Evolutionary conservation across 441 rosid genomes (phyloP).

Genomic region (Erysimum cheiri): DNA sequence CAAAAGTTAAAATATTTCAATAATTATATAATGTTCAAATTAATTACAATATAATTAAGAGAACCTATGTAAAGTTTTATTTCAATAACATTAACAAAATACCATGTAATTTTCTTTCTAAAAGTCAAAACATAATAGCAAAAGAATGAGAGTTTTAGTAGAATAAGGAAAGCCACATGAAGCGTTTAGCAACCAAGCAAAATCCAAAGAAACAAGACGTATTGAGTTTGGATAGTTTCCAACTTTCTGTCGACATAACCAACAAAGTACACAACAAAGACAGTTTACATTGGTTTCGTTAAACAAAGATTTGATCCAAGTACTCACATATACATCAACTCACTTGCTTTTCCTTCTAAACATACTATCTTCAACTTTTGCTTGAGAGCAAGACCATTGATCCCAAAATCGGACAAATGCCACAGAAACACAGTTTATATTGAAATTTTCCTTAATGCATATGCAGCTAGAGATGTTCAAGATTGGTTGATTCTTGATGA

Average conservation of each 20-base stretch:
- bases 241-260: constrained; percentile 19
- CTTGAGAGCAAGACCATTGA: not conserved
- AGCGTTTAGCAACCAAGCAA: constrained; percentile 35
- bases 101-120: not conserved
- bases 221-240: constrained; percentile 26
- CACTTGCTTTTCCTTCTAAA: constrained; percentile 1
- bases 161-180: constrained; percentile 39
- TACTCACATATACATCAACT: constrained; percentile 4
- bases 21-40: not conserved
- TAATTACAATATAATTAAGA: not conserved
- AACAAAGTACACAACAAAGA: constrained; percentile 23
- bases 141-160: constrained; percentile 29
- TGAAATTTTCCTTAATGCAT: not conserved
- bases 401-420: not conserved
- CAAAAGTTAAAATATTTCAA: not conserved
- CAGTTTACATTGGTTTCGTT: constrained; percentile 7
- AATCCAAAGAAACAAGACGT: constrained; percentile 23
- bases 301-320: not conserved
- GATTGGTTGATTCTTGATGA: constrained; percentile 24
- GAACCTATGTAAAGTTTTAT: too few relatives aligned
- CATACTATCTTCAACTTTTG: not conserved
- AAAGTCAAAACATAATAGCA: not conserved
- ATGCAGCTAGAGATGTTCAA: constrained; percentile 4
- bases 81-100: too few relatives aligned
- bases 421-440: constrained; percentile 11